Base-by-base conservation (phyloP, 2,329 filamentous ascomycete genomes). In the Talaromyces sp. region DNA sequence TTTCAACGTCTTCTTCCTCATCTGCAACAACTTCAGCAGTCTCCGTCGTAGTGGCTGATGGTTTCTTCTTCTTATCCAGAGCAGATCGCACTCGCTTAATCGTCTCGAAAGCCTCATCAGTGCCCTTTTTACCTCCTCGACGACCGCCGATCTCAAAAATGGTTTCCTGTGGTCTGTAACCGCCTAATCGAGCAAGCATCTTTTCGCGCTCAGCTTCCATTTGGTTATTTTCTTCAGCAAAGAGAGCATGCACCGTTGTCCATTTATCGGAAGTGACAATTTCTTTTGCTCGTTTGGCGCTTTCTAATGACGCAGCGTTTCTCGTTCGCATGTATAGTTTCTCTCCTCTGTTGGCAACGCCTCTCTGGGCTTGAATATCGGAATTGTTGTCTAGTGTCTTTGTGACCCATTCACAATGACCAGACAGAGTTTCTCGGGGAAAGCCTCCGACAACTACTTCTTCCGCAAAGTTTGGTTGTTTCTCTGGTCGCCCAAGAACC, bases 71-170 rank as follows among this genome's bases (percentile, higher is more conserved):
- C 41, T 68, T 72, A 31, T 82, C 78, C 19, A 82, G 73, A 0
- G 74, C 76, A 5, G 71, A 78, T 22, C 80, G 78, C 24, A 82
- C 75, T 52, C 78, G 75, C 62, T 79, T 78, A 66, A 82, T 82
- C 9, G 78, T 79, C 52, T 85, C 75, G 80, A 87, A 54, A 83
- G 88, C 62, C 84, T 89, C 66, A 90, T 92, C 75, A 85, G 89
- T 75, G 86, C 86, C 72, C 89, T 86, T 73, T 90, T 85, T 83
- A 69, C 90, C 89, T 45, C 88, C 90, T 67, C 89, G 86, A 70
- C 89, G 87, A 7, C 91, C 91, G 69, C 91, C 90, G 68, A 97
- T 89, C 77, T 99, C 95, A 71, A 99, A 99, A n/a, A 99, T 92
- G 0, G 94, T 98, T 78, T 99, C 95, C 50, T 89, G 84, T 0